Evolutionary conservation across 176 grass and related monocot species (phyloP).

Genomic region (Pontederia crassipes): DNA sequence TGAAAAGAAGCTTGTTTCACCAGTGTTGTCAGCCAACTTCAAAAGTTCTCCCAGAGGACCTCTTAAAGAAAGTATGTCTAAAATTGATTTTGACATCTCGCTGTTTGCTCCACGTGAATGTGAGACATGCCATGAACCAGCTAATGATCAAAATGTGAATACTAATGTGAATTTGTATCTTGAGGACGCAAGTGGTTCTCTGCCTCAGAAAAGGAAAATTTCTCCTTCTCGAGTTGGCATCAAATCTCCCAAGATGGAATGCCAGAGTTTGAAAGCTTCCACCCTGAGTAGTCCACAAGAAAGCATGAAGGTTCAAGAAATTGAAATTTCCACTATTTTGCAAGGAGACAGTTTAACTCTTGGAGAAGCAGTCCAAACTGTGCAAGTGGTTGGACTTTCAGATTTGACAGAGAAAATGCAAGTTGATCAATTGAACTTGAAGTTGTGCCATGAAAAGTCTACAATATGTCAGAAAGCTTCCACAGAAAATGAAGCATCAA

Average conservation of each 20-base stretch:
- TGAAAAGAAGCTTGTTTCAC: slow-evolving; percentile 32
- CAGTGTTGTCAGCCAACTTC: slow-evolving; percentile 22
- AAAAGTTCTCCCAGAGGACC: slow-evolving; percentile 1
- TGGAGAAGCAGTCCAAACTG: slow-evolving; percentile 1
- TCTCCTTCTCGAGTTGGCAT: slow-evolving; percentile 22
- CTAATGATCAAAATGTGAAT: slow-evolving; percentile 7
- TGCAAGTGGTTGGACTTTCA: slow-evolving; percentile 2
- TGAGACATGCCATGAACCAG: slow-evolving; percentile 7
- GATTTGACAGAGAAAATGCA: slow-evolving; percentile 16
- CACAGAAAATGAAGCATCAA: slow-evolving; percentile 12
- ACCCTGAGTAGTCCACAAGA: slow-evolving; percentile 16
- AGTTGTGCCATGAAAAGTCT: slow-evolving; percentile 31
- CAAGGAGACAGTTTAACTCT: slow-evolving; percentile 10
- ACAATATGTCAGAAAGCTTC: slow-evolving; percentile 33
- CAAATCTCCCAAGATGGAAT: slow-evolving; percentile 14
- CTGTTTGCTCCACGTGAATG: neutral
- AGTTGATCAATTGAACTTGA: slow-evolving; percentile 21
- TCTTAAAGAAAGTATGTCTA: slow-evolving; percentile 11
- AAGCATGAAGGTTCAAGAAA: slow-evolving; percentile 23
- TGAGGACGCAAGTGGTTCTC: slow-evolving; percentile 14
- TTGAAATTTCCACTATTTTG: slow-evolving; percentile 18
- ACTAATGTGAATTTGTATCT: slow-evolving; percentile 6
- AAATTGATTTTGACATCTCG: slow-evolving; percentile 18
- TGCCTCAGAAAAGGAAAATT: slow-evolving; percentile 34
- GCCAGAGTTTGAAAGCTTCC: slow-evolving; percentile 8